Base-by-base conservation (phyloP, 441 rosid genomes). In the Lepidium campestre region DNA sequence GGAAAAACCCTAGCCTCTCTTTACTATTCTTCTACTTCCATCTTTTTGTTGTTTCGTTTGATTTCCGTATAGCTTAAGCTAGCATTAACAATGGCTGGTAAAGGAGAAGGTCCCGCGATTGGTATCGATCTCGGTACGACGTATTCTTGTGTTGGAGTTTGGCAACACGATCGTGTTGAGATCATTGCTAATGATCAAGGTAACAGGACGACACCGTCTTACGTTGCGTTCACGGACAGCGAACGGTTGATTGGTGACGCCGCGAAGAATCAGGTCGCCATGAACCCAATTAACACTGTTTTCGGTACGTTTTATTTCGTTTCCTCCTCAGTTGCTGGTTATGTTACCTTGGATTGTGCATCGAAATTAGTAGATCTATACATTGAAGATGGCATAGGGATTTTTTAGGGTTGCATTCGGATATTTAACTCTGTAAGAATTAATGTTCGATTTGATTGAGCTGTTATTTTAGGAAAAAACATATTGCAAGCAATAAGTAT, bases 81-180 rank as follows among this genome's bases (percentile, higher is more conserved):
- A 20, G n/a, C 36, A 6, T 27, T 34, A 54, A 32, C 47, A 40
- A 83, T 83, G 85, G 77, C 85, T 2, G 81, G 85, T 59, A 80
- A 83, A 75, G 87, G 87, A 63, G 87, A 83, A 67, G 86, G 86
- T 63, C 84, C 86, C 2, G 86, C 84, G n/a, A 83, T 83, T 49
- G 86, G 84, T 31, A 82, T 82, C 57, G 84, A 83, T 77, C 79
- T 83, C 18, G 86, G 86, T 13, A 82, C 86, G 0, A 82, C 86
- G 0, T 82, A 82, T 31, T 80, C 84, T 9, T 82, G 86, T 27
- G 86, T 82, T 2, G 86, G 86, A 10, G 84, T 82, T 29, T 82
- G 86, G 86, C 86, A 82, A 32, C 84, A 82, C 23, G 86, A 80
- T 35, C 86, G 86, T 62, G 86, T 82, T 5, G 86, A 82, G 71